Conservation (phyloP, 148 eudicot species). For the Chenopodium album region DNA sequence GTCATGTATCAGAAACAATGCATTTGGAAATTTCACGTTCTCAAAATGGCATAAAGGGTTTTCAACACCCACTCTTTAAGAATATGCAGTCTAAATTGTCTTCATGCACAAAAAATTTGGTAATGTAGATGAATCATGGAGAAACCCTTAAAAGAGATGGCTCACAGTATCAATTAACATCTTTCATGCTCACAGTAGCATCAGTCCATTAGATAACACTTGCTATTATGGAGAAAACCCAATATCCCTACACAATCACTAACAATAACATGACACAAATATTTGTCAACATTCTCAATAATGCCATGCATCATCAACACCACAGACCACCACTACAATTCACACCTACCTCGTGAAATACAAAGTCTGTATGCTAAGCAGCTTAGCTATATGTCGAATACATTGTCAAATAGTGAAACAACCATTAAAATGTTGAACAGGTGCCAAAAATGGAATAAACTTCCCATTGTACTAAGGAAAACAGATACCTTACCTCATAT, state of each 20-base stretch:
- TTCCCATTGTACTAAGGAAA: background rate
- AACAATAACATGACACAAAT: background rate
- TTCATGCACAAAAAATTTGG: too few relatives aligned
- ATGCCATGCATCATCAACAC: background rate
- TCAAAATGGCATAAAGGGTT: background rate
- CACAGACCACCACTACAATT: background rate
- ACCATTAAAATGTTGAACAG: background rate
- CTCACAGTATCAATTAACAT: background rate
- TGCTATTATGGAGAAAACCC: background rate
- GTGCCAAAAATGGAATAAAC: background rate
- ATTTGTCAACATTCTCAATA: background rate
- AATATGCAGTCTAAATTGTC: too few relatives aligned
- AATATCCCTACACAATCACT: background rate
- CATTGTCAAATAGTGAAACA: background rate
- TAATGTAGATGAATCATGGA: background rate
- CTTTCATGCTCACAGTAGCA: background rate
- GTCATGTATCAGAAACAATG: background rate
- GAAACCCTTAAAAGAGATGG: background rate
- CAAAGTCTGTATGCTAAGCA: background rate
- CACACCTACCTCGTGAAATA: background rate
- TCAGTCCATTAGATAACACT: background rate
- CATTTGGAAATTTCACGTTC: background rate
- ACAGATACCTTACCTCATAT: slow-evolving; percentile 34
- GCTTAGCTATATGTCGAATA: background rate
- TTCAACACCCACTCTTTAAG: too few relatives aligned